Evolutionary conservation across 345 rosid genomes (phyloP), one percentile per base, ranked within the genome.

Genomic region (Limnanthes douglasii): DNA sequence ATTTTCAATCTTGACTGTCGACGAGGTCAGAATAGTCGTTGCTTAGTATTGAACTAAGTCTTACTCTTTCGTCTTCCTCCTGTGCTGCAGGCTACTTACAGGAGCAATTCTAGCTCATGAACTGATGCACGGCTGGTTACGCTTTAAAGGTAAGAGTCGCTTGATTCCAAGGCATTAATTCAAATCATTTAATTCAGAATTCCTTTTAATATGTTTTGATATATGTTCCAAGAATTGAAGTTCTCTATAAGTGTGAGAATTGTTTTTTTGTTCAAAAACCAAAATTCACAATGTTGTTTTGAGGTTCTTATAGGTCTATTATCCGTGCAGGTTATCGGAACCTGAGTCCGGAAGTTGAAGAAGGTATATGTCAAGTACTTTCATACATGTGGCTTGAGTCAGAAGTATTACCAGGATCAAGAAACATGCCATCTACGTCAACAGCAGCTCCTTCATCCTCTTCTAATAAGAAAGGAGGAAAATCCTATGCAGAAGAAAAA

Each of bases 321-420:
- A 3, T 17, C 7, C 7, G 28, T 18, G 48, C 54, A 78, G 90
- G 90, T 7, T 78, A 60, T 32, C 37, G 70, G 1, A 63, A 78
- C 50, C 74, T 78, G 6, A 61, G 34, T 51, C 70, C 77, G 0
- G 80, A 63, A 43, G 80, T 73, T 6, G 90, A 73, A 57, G 80
- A 73, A 70, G 90, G 90, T 8, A 70, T 78, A 37, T 78, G 90
- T 54, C 90, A 78, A 41, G 60, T 65, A 27, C 60, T 78, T 29
- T 73, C 90, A 4, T 23, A 68, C 47, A 65, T 78, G 80, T 78
- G 90, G 90, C 83, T 78, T 1, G 90, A 78, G 39, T 48, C 90
- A 15, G 90, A 78, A 61, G 88, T 77, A 25, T 21, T 70, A 39
- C 76, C 88, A 13, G 63, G 31, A 21, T 50, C 52, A 8, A 54